phyloP scores from a whole-genome alignment of 331 rosid genomes.

The Telfairia occidentalis region DNA sequence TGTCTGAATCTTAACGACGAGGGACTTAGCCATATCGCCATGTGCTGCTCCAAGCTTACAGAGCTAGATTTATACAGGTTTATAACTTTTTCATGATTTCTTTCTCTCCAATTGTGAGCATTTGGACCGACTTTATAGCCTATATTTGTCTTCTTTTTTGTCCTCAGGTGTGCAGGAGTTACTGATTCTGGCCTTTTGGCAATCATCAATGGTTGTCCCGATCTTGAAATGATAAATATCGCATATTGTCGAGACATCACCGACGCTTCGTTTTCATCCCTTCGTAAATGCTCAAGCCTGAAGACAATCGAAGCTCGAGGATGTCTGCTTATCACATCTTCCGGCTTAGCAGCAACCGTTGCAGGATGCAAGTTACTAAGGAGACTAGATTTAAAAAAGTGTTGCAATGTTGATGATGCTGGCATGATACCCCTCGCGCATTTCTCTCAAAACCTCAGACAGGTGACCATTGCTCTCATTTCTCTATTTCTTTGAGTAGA shows the following conservation, averaged over 20 bases:
- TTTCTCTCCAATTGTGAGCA: conserved; percentile 3
- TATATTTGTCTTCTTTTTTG: neutral
- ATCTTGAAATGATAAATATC: conserved; percentile 58
- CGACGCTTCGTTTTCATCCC: conserved; percentile 41
- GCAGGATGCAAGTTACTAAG: conserved; percentile 53
- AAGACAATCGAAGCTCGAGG: conserved; percentile 75
- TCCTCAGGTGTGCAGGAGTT: conserved; percentile 63
- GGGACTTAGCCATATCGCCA: conserved; percentile 63
- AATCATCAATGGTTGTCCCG: conserved; percentile 61
- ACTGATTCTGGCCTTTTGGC: conserved; percentile 67
- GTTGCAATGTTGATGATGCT: conserved; percentile 54
- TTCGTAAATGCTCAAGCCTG: conserved; percentile 55
- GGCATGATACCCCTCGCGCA: conserved; percentile 74
- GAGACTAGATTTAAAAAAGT: conserved; percentile 76
- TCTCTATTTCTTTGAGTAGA: neutral
- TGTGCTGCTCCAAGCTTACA: conserved; percentile 48
- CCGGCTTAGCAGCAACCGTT: conserved; percentile 62
- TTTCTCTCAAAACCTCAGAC: conserved; percentile 77
- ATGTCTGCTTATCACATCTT: conserved; percentile 54
- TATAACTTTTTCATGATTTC: conserved; percentile 12
- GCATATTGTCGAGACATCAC: conserved; percentile 73
- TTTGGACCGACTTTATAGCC: neutral
- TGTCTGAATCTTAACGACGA: conserved; percentile 77
- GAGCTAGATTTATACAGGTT: conserved; percentile 93
- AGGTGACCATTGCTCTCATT: conserved; percentile 32